These are phyloP conservation scores for Aspergillus mulundensis DNA, from an alignment of 495 filamentous ascomycete genomes.

Conservation along the genomic window DNA sequence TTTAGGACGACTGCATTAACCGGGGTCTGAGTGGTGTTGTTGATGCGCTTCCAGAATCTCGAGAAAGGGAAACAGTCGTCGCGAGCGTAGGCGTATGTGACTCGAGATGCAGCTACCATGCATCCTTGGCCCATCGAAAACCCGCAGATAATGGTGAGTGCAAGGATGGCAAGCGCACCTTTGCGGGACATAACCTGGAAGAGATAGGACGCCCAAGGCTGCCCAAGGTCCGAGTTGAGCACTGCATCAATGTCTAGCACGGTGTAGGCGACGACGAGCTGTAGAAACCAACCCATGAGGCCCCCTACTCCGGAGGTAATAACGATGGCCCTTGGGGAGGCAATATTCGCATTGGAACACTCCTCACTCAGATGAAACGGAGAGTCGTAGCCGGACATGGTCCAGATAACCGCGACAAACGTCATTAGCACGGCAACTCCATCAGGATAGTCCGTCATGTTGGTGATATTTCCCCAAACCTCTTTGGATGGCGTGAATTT, in stretches of 20 bases:
- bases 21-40: slow-evolving; percentile 62
- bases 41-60: slow-evolving; percentile 61
- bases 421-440: slow-evolving; percentile 73
- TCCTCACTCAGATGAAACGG: slow-evolving; percentile 76
- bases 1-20: slow-evolving; percentile 81
- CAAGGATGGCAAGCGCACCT: slow-evolving; percentile 61
- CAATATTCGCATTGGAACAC: slow-evolving; percentile 72
- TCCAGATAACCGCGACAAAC: slow-evolving; percentile 64
- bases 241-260: slow-evolving; percentile 62
- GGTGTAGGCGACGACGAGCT: slow-evolving; percentile 77
- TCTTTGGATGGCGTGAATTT: slow-evolving; percentile 59
- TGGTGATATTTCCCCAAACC: slow-evolving; percentile 69
- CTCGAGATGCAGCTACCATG: slow-evolving; percentile 75
- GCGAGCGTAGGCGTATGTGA: slow-evolving; percentile 76
- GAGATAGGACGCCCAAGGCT: slow-evolving; percentile 74
- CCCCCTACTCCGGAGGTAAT: slow-evolving; percentile 67
- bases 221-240: slow-evolving; percentile 61
- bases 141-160: slow-evolving; percentile 68
- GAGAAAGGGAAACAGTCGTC: slow-evolving; percentile 74
- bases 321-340: slow-evolving; percentile 73
- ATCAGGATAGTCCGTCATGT: slow-evolving; percentile 65
- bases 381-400: slow-evolving; percentile 66
- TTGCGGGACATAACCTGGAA: slow-evolving; percentile 65
- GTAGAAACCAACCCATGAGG: slow-evolving; percentile 68
- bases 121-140: slow-evolving; percentile 82